Evolutionary conservation across 352 stramenopile species (phyloP), one percentile per base, ranked within the genome.

Genomic region (Pythium phragmitis): DNA sequence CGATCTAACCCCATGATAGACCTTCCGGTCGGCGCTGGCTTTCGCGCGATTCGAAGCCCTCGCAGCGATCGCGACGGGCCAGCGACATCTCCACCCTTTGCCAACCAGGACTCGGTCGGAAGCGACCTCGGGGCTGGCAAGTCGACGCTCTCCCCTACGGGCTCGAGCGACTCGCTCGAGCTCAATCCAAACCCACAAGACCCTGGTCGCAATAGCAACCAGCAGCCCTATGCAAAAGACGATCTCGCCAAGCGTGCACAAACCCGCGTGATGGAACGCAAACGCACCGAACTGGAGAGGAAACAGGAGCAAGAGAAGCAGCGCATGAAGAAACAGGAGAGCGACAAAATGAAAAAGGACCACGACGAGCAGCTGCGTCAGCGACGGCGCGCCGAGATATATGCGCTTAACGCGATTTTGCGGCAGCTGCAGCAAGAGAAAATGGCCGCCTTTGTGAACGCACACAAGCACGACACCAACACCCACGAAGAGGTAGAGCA

Each of bases 351-450:
- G 13, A 69, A 63, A 48, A 77, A 79, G 50, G 80, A 85, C 30
- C 75, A 79, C 28, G 68, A 73, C n/a, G 70, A 50, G 2, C 67
- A 78, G 37, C 69, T 70, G 43, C 81, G 82, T 45, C 73, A 80
- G 33, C 75, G 78, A 1, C 77, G 80, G 11, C 80, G 82, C 19
- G 76, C 82, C 21, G 82, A 91, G 64, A 91, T 91, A 53, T 91
- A 91, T 68, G 79, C 81, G 23, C 72, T 91, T 4, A 89, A 91
- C 52, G 75, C 82, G 11, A 67, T 89, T 19, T 65, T 91, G 55
- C 68, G 76, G 14, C 68, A 87, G 54, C 60, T 91, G 17, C 82
- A 91, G 52, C 82, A 89, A 54, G 77, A 77, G 16, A 91, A 91
- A 65, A 75, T 89, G 52, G 62, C 74, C 1, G 57, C 50, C 21